phyloP scores from a whole-genome alignment of 331 rosid species.

The Malus hybrid region DNA sequence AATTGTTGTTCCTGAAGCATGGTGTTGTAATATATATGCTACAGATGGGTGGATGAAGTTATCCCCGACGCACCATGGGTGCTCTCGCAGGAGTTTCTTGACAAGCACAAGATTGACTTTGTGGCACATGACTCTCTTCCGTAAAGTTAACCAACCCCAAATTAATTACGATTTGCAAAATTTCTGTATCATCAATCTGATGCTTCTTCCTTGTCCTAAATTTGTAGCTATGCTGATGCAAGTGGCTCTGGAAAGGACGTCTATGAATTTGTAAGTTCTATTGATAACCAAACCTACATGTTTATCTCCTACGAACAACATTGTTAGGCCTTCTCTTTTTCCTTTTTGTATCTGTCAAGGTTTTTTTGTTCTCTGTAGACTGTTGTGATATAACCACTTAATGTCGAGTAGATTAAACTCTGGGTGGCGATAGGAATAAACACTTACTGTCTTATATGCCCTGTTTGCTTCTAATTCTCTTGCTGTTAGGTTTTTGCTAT shows the following conservation, averaged over 20 bases:
- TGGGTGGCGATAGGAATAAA: not conserved
- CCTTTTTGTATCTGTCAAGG: not conserved
- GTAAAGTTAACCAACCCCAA: slow-evolving; percentile 41
- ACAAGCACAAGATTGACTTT: slow-evolving; percentile 68
- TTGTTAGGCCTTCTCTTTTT: not conserved
- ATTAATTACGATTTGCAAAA: not conserved
- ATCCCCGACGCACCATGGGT: slow-evolving; percentile 54
- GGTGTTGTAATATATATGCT: not conserved
- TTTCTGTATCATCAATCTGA: too few species aligned
- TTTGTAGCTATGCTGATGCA: slow-evolving; percentile 50
- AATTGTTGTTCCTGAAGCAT: not conserved
- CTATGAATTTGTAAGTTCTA: slow-evolving; percentile 57
- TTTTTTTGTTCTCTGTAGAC: not conserved
- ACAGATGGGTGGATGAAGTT: slow-evolving; percentile 53
- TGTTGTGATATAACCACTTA: not conserved
- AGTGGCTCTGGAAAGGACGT: slow-evolving; percentile 71
- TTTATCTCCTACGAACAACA: not conserved
- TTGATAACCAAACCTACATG: not conserved
- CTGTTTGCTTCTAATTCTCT: not conserved
- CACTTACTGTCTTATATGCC: not conserved
- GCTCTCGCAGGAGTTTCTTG: slow-evolving; percentile 58
- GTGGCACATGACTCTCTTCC: slow-evolving; percentile 95
- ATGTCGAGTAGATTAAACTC: not conserved
- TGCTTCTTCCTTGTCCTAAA: not conserved
- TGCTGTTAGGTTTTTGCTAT: not conserved